Percentiles rank a stretch among this genome's conserved stretches.
phyloP scores from a whole-genome alignment of 164 flowering plant genomes.

The Vitis vinifera region ASM3070453v1 NC_081815.1:1445501-1446000 shows the following conservation, averaged over 20 bases:
- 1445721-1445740: slow-evolving; percentile 39
- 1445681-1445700: slow-evolving; percentile 32
- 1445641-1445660: not conserved
- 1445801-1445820: too few relatives aligned
- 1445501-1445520: slow-evolving; percentile 13
- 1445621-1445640: not conserved
- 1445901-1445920: too few relatives aligned
- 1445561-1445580: slow-evolving; percentile 5
- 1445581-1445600: not conserved
- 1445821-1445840: too few relatives aligned
- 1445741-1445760: slow-evolving; percentile 7
- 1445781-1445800: not conserved
- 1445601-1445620: not conserved
- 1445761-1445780: slow-evolving; percentile 13
- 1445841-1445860: too few relatives aligned
- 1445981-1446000: too few relatives aligned
- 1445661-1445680: slow-evolving; percentile 17
- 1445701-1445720: slow-evolving; percentile 30
- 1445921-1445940: too few relatives aligned
- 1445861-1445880: too few relatives aligned
- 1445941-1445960: too few relatives aligned
- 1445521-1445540: not conserved
- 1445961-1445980: too few relatives aligned
- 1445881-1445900: too few relatives aligned
- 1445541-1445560: not conserved